phyloP scores from a whole-genome alignment of 805 yeast species.

The Saccharomycopsis sp. region DNA sequence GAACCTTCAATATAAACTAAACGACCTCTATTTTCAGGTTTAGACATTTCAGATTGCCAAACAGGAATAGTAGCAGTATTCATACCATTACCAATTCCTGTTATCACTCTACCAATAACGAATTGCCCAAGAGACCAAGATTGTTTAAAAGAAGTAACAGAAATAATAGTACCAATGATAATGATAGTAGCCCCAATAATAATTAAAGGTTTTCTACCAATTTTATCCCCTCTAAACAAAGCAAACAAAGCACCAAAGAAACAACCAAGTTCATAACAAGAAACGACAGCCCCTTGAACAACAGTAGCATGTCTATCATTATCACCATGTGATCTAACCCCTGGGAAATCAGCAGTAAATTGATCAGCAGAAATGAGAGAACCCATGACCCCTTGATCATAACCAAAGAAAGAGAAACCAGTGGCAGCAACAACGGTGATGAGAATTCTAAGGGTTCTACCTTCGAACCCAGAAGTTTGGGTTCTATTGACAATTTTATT shows the following conservation, averaged over 20 bases:
- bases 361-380: slow-evolving; percentile 50
- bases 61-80: slow-evolving; percentile 75
- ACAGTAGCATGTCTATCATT: slow-evolving; percentile 40
- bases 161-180: slow-evolving; percentile 49
- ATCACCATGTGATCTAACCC: slow-evolving; percentile 26
- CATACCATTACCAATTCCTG: slow-evolving; percentile 70
- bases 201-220: slow-evolving; percentile 60
- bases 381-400: slow-evolving; percentile 74
- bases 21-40: slow-evolving; percentile 55
- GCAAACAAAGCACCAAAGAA: slow-evolving; percentile 62
- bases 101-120: slow-evolving; percentile 59
- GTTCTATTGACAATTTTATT: slow-evolving; percentile 8
- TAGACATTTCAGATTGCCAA: slow-evolving; percentile 71
- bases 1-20: slow-evolving; percentile 64
- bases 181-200: slow-evolving; percentile 45
- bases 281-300: slow-evolving; percentile 59
- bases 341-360: slow-evolving; percentile 55
- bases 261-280: slow-evolving; percentile 67
- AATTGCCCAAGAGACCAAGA: slow-evolving; percentile 62
- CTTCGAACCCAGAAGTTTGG: slow-evolving; percentile 41
- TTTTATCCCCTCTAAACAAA: slow-evolving; percentile 46
- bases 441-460: slow-evolving; percentile 37
- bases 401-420: slow-evolving; percentile 64
- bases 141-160: slow-evolving; percentile 41
- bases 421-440: slow-evolving; percentile 51